Evolutionary conservation across 371 early-diverging fungal species (phyloP), one percentile per base, ranked within the genome.

Genomic region (Rhizopus stolonifer): DNA sequence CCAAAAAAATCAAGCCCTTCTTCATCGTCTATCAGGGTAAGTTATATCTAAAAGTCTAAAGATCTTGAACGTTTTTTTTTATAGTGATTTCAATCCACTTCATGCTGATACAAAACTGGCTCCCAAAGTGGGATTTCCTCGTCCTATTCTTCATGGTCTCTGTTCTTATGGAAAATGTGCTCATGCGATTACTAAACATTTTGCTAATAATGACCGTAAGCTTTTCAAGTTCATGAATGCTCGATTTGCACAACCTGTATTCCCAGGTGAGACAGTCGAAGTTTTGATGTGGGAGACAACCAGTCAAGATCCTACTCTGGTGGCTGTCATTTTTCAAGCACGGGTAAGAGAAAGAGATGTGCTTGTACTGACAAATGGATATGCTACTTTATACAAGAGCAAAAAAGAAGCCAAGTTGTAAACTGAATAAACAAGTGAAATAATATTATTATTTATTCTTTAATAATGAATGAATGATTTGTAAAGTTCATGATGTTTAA

Each of bases 71-170:
- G 38, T 9, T 24, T 18, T 21, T 15, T 19, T 19, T 14, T 49
- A n/a, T n/a, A 76, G 82, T 25, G 88, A 87, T 58, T 86, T 77
- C 61, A 87, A 87, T 63, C 84, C 84, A 3, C 59, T 88, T 23
- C 89, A 88, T 63, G 76, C 77, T 3, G 89, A 87, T 57, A 70
- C 79, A 4, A 51, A 65, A 2, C 60, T 87, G 33, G 83, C 85
- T 6, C 82, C 81, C 14, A 54, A 39, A 15, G 74, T 86, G 26
- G 87, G 89, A 0, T 86, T 86, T 65, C 75, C 79, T 34, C 67
- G 74, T 6, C 85, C 87, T 26, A 84, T 88, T 52, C 60, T 88
- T 11, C 83, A 86, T 55, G 86, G 86, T 6, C 77, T 87, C n/a
- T 84, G 85, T 57, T 73, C 88, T 0, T 83, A 82, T 34, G 87